Evolutionary conservation across 805 yeast species (phyloP), one percentile per base, ranked within the genome.

Genomic region (Wickerhamomyces hampshirensis): DNA sequence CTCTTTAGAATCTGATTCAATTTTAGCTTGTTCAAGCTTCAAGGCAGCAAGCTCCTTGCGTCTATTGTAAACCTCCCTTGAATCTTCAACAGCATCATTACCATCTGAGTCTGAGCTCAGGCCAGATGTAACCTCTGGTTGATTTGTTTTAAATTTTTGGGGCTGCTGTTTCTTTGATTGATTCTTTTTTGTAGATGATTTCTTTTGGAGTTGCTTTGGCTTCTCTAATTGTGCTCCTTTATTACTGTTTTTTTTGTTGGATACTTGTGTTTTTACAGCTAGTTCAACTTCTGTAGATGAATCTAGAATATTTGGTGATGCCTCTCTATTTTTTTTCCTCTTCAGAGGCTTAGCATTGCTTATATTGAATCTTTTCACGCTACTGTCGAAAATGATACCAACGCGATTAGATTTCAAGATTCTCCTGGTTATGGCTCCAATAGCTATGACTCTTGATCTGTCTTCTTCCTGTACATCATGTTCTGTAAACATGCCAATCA

Each of bases 401-500:
- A 51, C 48, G 7, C 44, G 43, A 31, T 64, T 62, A 1, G 44
- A 17, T 8, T 51, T 17, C 6, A 66, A 40, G 2, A 58, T 13
- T 18, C 46, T 40, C 37, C 51, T 62, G 10, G 64, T 57, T 38
- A 62, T 34, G 27, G 47, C 43, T 7, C 58, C 62, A n/a, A 66
- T 51, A 1, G 69, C 56, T 10, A 58, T 21, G 7, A 65, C 31
- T 43, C 72, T 56, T 17, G 60, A 38, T 5, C 44, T 30, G 24
- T 56, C 53, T 32, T 68, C 71, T 26, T 53, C 48, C 1, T 34
- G 51, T 3, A 39, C 16, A 32, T 58, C 59, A 42, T 62, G 57
- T 6, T 48, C 42, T 24, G 48, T 44, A 21, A 44, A 43, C 4
- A 46, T 26, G 5, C 59, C 59, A 37, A 54, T 48, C 18, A 50